A percentile compares a stretch with the other conserved stretches of the same genome.
phyloP scores from a whole-genome alignment of 2,329 filamentous ascomycete genomes.

The Neoarthrinium moseri region DNA sequence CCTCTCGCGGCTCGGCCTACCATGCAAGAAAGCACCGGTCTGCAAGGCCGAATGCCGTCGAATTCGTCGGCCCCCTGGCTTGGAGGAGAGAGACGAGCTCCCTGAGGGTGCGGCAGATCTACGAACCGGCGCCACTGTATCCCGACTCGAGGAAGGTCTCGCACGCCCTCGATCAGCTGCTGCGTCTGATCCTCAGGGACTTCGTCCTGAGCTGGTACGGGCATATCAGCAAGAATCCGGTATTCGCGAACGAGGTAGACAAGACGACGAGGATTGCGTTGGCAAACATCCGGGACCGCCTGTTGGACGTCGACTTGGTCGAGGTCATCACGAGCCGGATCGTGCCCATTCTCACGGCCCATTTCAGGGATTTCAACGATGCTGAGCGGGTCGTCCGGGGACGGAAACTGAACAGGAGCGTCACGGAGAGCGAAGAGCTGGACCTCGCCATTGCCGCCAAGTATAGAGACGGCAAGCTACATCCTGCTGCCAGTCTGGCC shows the following conservation, averaged over 20 bases:
- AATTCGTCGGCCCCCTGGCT: conserved; percentile 59
- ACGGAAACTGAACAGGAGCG: conserved; percentile 79
- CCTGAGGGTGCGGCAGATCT: conserved; percentile 64
- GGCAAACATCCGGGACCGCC: conserved; percentile 66
- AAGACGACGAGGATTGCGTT: conserved; percentile 73
- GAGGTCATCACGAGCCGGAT: conserved; percentile 79
- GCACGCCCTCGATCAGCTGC: conserved; percentile 73
- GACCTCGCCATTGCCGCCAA: conserved; percentile 94
- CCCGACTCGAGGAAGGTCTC: conserved; percentile 76
- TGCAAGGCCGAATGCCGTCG: conserved; percentile 42
- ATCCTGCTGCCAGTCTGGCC: conserved; percentile 78
- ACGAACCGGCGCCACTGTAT: conserved; percentile 69
- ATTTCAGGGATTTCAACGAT: conserved; percentile 87
- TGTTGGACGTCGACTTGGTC: conserved; percentile 77
- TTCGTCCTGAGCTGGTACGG: conserved; percentile 89
- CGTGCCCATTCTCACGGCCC: conserved; percentile 82
- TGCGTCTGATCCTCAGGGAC: conserved; percentile 75
- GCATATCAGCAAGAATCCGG: conserved; percentile 76
- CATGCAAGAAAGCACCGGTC: conserved; percentile 34
- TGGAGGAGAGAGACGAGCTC: conserved; percentile 73
- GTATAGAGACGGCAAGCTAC: conserved; percentile 84
- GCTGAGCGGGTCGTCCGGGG: conserved; percentile 86
- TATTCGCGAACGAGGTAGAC: conserved; percentile 86
- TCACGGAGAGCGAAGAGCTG: conserved; percentile 95
- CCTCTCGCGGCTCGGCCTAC: conserved; percentile 51